phyloP scores from a whole-genome alignment of 129 eudicot species.

The Helianthus annuus region DNA sequence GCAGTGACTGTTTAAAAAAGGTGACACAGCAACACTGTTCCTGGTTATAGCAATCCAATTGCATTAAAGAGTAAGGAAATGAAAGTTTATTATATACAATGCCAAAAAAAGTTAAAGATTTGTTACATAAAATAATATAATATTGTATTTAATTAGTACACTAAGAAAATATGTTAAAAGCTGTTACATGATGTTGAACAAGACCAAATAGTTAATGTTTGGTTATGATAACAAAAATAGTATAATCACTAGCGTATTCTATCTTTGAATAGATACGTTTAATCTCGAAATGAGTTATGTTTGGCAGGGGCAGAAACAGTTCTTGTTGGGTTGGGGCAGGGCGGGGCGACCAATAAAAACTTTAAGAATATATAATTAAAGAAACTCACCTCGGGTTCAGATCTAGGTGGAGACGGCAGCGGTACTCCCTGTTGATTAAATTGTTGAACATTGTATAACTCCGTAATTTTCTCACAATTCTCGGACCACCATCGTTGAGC shows the following conservation, averaged over 20 bases:
- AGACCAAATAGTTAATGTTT: neutral
- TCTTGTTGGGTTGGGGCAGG: neutral
- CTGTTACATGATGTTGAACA: neutral
- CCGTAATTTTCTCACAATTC: constrained; percentile 86
- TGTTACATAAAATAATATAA: too few relatives aligned
- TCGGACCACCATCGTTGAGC: constrained; percentile 99
- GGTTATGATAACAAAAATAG: neutral
- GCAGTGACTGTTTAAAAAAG: neutral
- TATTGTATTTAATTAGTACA: too few relatives aligned
- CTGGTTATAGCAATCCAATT: neutral
- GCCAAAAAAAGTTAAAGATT: too few relatives aligned
- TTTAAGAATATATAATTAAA: neutral
- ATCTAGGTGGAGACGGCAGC: constrained; percentile 52
- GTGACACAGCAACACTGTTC: neutral
- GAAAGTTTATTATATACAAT: neutral
- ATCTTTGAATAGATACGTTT: neutral
- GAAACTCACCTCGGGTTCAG: constrained; percentile 72
- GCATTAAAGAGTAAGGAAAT: neutral
- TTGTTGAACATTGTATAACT: constrained; percentile 85
- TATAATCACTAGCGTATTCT: neutral
- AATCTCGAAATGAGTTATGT: neutral
- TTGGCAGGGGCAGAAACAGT: neutral
- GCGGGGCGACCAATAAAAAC: neutral
- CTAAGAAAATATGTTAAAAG: too few relatives aligned
- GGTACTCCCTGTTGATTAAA: constrained; percentile 65